These are phyloP conservation scores for Xerocomus potaroensis DNA, from an alignment of 768 basidiomycete species.

Conservation along the genomic window DNA sequence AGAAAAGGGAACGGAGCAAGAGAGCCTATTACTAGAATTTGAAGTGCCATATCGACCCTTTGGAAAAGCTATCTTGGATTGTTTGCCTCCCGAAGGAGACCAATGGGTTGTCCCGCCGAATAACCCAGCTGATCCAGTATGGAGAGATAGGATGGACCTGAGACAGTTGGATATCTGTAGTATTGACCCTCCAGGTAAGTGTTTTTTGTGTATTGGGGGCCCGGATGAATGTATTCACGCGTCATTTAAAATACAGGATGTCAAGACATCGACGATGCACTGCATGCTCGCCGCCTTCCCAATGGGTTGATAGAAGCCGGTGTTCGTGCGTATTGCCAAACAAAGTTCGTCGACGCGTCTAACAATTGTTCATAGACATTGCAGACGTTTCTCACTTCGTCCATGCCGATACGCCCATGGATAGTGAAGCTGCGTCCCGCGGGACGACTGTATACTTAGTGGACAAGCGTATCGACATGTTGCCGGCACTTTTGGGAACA, in stretches of 20 bases:
- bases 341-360: neutral
- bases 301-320: slow-evolving; percentile 97
- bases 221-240: neutral
- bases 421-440: slow-evolving; percentile 89
- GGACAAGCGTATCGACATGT: slow-evolving; percentile 98
- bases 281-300: slow-evolving; percentile 82
- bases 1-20: slow-evolving; percentile 94
- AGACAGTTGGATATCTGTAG: slow-evolving; percentile 86
- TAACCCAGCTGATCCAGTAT: slow-evolving; percentile 44
- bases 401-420: slow-evolving; percentile 90
- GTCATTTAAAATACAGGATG: slow-evolving; percentile 53
- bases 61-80: slow-evolving; percentile 90
- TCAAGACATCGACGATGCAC: slow-evolving; percentile 97
- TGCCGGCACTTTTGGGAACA: slow-evolving; percentile 88
- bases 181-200: slow-evolving; percentile 89
- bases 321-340: slow-evolving; percentile 69
- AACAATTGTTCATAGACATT: slow-evolving; percentile 59
- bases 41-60: slow-evolving; percentile 96
- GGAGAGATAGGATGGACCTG: slow-evolving; percentile 86
- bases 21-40: slow-evolving; percentile 88
- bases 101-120: slow-evolving; percentile 90
- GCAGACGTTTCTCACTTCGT: slow-evolving; percentile 99
- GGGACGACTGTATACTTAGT: slow-evolving; percentile 98
- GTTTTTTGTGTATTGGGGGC: neutral
- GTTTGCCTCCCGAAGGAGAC: slow-evolving; percentile 86